Evolutionary conservation across 768 basidiomycete genomes (phyloP).

Genomic region (Postia placenta): DNA sequence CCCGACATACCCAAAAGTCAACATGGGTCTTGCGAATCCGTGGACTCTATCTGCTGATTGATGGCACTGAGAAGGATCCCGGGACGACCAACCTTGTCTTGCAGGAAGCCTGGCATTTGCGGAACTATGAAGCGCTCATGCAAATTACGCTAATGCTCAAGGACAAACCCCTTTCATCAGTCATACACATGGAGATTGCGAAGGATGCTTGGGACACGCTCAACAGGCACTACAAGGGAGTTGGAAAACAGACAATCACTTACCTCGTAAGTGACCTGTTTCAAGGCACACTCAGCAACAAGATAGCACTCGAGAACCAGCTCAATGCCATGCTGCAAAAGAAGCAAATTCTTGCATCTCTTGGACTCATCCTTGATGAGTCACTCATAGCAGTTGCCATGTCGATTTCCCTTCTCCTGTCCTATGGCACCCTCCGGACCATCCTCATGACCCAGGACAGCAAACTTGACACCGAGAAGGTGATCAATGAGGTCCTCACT

Average conservation of each 20-base stretch:
- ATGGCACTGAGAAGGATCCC: no score
- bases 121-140: constrained; percentile 13
- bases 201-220: constrained; percentile 19
- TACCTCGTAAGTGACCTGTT: constrained; percentile 21
- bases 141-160: constrained; percentile 20
- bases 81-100: no score
- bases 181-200: constrained; percentile 11
- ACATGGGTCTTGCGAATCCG: no score
- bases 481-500: constrained; percentile 7
- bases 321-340: constrained; percentile 17
- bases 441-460: constrained; percentile 14
- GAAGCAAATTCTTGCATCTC: constrained; percentile 8
- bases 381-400: constrained; percentile 18
- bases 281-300: constrained; percentile 15
- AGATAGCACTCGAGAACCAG: constrained; percentile 14
- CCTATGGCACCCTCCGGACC: no score
- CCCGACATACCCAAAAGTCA: no score
- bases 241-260: constrained; percentile 18
- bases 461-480: constrained; percentile 5
- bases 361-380: constrained; percentile 16
- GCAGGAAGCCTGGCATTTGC: constrained; percentile 6
- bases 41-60: no score
- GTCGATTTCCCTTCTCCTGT: constrained; percentile 17
- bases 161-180: constrained; percentile 18
- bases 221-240: constrained; percentile 15